These are phyloP conservation scores for Murraya paniculata DNA, from an alignment of 345 rosid genomes.

Conservation along the genomic window DNA sequence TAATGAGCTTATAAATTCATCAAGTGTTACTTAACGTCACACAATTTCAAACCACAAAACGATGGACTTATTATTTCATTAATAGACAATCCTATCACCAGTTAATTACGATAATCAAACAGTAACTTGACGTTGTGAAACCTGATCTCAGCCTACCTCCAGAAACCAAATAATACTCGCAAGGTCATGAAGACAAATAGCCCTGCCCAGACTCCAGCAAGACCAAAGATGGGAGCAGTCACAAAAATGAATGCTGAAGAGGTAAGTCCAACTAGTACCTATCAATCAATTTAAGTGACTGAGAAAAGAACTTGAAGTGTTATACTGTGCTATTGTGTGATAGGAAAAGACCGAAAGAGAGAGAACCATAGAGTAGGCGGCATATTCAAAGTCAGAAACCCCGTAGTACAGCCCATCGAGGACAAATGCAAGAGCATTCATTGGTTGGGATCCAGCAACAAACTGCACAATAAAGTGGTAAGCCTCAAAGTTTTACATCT, in stretches of 20 bases:
- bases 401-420: constrained; percentile 92
- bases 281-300: constrained; percentile 11
- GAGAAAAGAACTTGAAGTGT: constrained; percentile 17
- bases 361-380: constrained; percentile 85
- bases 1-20: neutral
- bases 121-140: neutral
- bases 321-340: neutral
- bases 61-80: neutral
- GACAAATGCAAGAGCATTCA: constrained; percentile 89
- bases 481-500: neutral
- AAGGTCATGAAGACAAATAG: constrained; percentile 89
- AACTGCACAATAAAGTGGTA: constrained; percentile 47
- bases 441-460: constrained; percentile 92
- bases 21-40: neutral
- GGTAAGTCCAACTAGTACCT: constrained; percentile 63
- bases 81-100: neutral
- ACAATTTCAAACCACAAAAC: neutral
- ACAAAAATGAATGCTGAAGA: constrained; percentile 60
- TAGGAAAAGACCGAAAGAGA: neutral
- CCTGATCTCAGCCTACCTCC: constrained; percentile 60
- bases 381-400: constrained; percentile 87
- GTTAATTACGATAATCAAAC: neutral
- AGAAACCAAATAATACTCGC: constrained; percentile 74
- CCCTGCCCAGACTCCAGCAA: constrained; percentile 86
- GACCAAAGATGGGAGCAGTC: constrained; percentile 72